phyloP scores from a whole-genome alignment of 2,329 filamentous ascomycete genomes.

The Aspergillus awamori region DNA sequence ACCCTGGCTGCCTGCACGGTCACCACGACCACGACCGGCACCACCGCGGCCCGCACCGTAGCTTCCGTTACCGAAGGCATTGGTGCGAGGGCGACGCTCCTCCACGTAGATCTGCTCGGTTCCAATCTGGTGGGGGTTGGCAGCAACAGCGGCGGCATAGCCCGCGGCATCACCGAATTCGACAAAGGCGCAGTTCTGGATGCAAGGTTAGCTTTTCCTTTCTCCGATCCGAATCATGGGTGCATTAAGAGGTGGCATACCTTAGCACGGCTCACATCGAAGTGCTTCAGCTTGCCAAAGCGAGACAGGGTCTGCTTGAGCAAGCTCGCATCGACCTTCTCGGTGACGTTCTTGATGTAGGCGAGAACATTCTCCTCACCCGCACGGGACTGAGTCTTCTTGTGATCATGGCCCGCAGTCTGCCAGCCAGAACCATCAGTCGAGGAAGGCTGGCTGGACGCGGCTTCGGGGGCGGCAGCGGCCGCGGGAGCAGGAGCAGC shows the following conservation, averaged over 20 bases:
- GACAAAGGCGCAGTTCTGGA: conserved; percentile 92
- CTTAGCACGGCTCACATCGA: conserved; percentile 71
- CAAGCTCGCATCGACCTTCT: conserved; percentile 76
- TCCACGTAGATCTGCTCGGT: conserved; percentile 84
- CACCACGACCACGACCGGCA: conserved; percentile 68
- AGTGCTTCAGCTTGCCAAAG: conserved; percentile 67
- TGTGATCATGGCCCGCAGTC: conserved; percentile 74
- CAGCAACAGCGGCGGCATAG: conserved; percentile 78
- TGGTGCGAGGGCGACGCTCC: conserved; percentile 78
- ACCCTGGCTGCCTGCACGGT: conserved; percentile 65
- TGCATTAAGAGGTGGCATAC: conserved; percentile 54
- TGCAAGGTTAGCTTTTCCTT: conserved; percentile 6
- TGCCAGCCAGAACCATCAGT: conserved; percentile 76
- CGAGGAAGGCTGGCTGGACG: conserved; percentile 80
- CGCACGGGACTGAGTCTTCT: conserved; percentile 76
- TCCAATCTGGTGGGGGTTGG: conserved; percentile 83
- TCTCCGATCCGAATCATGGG: neutral
- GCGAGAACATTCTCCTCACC: conserved; percentile 74
- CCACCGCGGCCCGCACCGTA: conserved; percentile 64
- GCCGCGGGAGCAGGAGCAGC: conserved; percentile 35
- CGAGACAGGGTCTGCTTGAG: conserved; percentile 71
- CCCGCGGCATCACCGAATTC: conserved; percentile 82
- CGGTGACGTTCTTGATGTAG: conserved; percentile 94
- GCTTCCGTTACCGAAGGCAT: conserved; percentile 69
- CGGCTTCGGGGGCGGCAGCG: conserved; percentile 53